Conservation (phyloP, 2,329 filamentous ascomycete species). For the Neopestalotiopsis sp. region DNA sequence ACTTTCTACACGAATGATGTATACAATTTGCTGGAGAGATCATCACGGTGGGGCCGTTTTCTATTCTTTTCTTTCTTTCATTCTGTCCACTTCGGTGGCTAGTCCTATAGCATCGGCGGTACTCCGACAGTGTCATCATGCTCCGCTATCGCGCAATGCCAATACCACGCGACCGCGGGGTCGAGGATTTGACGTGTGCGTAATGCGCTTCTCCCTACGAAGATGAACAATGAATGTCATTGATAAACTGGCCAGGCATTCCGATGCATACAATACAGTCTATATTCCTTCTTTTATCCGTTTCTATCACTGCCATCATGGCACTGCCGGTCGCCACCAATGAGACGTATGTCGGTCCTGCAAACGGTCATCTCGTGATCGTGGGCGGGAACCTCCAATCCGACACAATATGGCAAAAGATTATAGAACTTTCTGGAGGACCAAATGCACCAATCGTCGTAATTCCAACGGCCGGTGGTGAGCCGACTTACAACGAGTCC, state of each 20-base stretch:
- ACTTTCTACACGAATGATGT: no score
- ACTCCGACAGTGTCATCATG: not conserved
- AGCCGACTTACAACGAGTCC: conserved; percentile 33
- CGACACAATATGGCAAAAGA: conserved; percentile 37
- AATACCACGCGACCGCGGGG: not conserved
- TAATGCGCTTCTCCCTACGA: not conserved
- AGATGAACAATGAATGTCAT: no score
- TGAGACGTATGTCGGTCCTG: conserved; percentile 32
- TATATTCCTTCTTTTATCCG: not conserved
- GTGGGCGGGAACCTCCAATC: conserved; percentile 36
- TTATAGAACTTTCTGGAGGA: conserved; percentile 36
- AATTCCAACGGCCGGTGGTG: conserved; percentile 37
- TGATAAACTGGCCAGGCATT: no score
- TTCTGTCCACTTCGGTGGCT: no score
- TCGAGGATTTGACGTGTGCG: not conserved
- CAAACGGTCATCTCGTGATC: conserved; percentile 36
- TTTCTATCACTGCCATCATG: not conserved
- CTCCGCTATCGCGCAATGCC: conserved; percentile 9
- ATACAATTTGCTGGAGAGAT: no score
- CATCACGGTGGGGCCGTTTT: no score
- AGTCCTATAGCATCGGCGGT: not conserved
- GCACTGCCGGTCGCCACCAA: not conserved
- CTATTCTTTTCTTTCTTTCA: no score
- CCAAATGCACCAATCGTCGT: conserved; percentile 35
- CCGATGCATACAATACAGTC: not conserved